Evolutionary conservation across 352 stramenopile species (phyloP).

Genomic region (Phytophthora foliorum): DNA sequence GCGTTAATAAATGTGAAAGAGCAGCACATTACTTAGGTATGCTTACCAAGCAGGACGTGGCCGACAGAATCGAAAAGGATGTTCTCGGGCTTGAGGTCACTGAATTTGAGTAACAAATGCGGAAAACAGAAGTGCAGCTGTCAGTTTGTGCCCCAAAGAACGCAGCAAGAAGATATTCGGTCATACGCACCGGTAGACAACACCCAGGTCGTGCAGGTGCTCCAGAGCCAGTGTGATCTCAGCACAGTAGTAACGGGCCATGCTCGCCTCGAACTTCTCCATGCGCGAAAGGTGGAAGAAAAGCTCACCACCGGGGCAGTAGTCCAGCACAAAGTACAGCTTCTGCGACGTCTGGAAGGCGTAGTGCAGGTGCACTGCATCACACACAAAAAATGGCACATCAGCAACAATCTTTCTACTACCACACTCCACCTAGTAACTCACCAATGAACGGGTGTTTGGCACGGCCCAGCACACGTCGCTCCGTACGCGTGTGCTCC

Average conservation of each 20-base stretch:
- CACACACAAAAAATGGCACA: neutral
- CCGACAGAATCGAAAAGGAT: constrained; percentile 85
- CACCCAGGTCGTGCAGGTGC: constrained; percentile 89
- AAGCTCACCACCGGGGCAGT: constrained; percentile 91
- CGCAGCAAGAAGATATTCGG: neutral
- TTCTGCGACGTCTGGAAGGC: constrained; percentile 93
- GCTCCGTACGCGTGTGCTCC: constrained; percentile 99
- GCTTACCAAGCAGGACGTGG: constrained; percentile 75
- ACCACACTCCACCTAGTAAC: neutral
- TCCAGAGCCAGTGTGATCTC: constrained; percentile 92
- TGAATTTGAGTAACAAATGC: constrained; percentile 16
- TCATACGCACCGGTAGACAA: constrained; percentile 82
- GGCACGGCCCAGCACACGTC: constrained; percentile 87
- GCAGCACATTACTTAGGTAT: neutral
- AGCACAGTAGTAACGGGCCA: constrained; percentile 93
- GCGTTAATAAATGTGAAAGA: neutral
- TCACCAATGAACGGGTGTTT: constrained; percentile 92
- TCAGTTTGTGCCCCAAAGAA: neutral
- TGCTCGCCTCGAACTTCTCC: constrained; percentile 90
- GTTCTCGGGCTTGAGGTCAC: constrained; percentile 89
- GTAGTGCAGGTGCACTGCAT: constrained; percentile 81
- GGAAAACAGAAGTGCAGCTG: neutral
- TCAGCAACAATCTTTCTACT: neutral
- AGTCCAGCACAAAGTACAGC: constrained; percentile 94
- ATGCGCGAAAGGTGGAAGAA: constrained; percentile 93